Evolutionary conservation across 2,329 filamentous ascomycete genomes (phyloP), one percentile per base, ranked within the genome.

Genomic region (Coleophoma crateriformis): DNA sequence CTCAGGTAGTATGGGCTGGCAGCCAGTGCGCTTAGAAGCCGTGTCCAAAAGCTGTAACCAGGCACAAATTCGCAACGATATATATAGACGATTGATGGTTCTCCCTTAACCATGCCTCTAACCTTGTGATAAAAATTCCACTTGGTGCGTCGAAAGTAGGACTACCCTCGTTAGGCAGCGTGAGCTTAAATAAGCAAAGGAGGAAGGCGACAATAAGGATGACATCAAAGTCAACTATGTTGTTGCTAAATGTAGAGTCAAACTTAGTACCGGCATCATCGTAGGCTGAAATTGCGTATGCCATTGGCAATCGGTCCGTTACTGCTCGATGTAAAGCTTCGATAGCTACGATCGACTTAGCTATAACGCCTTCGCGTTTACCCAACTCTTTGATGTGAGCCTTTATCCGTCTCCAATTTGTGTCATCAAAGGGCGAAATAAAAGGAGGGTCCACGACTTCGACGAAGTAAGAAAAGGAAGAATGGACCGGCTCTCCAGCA

Each of bases 21-120:
- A 27, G 7, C 58, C 58, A 14, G 52, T 54, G 1, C 57, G 55
- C 20, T 50, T 41, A 17, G 57, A 54, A 6, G 46, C 51, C 7
- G 44, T 34, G 15, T 59, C 47, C 7, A 60, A 46, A 15, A 60
- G 38, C 19, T 47, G 53, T 15, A 60, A 32, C 58, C 58, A 60
- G 4, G 46, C 34, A 12, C 49, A 19, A 13, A 59, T 39, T 40
- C 52, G 33, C 33, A 47, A 20, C 0, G 39, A n/a, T n/a, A n/a
- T n/a, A 42, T 13, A 58, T 43, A 12, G 39, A 14, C 46, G 42
- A 14, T 22, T 41, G 8, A 15, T 46, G 4, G 7, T 27, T 7
- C 7, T 27, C 22, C 7, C 35, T 3, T 17, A 15, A 8, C 44
- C 44, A 46, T 35, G 4, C 2, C 14, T 12, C 34, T 5, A 58